Evolutionary conservation across 768 basidiomycete species (phyloP).

Genomic region (Cystofilobasidium capitatum): DNA sequence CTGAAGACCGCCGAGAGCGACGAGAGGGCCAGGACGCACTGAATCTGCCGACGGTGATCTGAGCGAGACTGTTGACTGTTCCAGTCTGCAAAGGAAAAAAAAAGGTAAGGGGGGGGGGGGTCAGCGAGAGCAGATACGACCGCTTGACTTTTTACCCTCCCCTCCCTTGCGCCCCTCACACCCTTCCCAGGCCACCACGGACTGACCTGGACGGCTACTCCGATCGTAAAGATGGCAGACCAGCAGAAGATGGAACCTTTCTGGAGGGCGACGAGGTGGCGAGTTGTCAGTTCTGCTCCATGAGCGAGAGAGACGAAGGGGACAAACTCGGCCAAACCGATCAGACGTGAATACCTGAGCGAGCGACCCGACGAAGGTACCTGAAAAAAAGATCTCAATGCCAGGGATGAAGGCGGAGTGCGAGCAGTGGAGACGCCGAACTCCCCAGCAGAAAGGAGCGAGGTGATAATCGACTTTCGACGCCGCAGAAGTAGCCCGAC

Average conservation of each 20-base stretch:
- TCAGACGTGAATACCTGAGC: constrained; percentile 67
- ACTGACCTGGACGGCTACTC: constrained; percentile 18
- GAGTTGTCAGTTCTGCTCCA: background rate
- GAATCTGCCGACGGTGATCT: constrained; percentile 52
- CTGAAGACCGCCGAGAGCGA: background rate
- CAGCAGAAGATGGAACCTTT: constrained; percentile 66
- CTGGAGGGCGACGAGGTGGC: background rate
- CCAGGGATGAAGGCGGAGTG: background rate
- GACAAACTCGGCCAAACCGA: constrained; percentile 49
- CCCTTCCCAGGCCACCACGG: too few species aligned
- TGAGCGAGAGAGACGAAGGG: too few species aligned
- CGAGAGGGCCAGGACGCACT: too few species aligned
- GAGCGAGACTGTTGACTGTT: constrained; percentile 51
- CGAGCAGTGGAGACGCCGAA: background rate
- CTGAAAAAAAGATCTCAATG: constrained; percentile 46
- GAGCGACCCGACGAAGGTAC: constrained; percentile 44
- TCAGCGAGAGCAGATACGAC: background rate
- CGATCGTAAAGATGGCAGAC: constrained; percentile 52
- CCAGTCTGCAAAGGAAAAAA: too few species aligned
- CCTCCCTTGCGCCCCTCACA: background rate
- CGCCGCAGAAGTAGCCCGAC: constrained; percentile 21
- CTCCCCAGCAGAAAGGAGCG: constrained; percentile 41
- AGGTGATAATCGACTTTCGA: constrained; percentile 62
- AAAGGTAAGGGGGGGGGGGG: constrained; percentile 44
- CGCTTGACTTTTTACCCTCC: too few species aligned